Base-by-base conservation (phyloP, 2,329 filamentous ascomycete species). In the Colletotrichum limetticola region DNA sequence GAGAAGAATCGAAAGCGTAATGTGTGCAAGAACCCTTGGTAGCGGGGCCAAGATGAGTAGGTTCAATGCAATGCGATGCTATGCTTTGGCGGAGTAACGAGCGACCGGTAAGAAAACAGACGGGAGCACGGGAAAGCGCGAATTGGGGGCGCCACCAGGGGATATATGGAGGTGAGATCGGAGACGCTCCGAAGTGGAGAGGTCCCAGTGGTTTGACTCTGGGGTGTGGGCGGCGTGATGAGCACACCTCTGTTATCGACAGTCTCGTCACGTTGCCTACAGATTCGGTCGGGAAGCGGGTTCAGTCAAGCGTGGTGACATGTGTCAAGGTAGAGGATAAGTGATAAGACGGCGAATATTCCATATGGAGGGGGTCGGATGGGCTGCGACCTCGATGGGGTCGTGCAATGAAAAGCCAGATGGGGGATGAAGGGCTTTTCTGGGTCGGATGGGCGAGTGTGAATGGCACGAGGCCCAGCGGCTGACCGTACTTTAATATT, bases 401-500 rank as follows among this genome's bases (percentile, higher is more conserved):
- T 65, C 65, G 66, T 66, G 74, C 71, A 76, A 75, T 76, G 76
- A 79, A 77, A 68, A 68, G 74, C 69, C 74, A 75, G 75, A 75
- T 63, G 58, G 74, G 62, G 74, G 67, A 68, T 75, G 60, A 61
- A 74, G 59, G 55, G 66, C 56, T 69, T 59, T 28, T 49, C 42
- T 71, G 70, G 72, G 62, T 72, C 55, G 55, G 74, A 62, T 75
- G 59, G 74, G 60, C 26, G 61, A 75, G 76, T 76, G 78, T 74
- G 75, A 74, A 76, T 70, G 74, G 77, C 72, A 77, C 76, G 16
- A 78, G 77, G 77, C 78, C 76, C 81, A 84, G 86, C 85, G 85
- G 85, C 78, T 83, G 86, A 83, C 80, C 79, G 82, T 78, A 80
- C 80, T 81, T 83, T 84, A 83, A 89, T 88, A 90, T 89, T 90